phyloP scores from a whole-genome alignment of 257 asterid genomes.

The Paraleonurus japonicus region DNA sequence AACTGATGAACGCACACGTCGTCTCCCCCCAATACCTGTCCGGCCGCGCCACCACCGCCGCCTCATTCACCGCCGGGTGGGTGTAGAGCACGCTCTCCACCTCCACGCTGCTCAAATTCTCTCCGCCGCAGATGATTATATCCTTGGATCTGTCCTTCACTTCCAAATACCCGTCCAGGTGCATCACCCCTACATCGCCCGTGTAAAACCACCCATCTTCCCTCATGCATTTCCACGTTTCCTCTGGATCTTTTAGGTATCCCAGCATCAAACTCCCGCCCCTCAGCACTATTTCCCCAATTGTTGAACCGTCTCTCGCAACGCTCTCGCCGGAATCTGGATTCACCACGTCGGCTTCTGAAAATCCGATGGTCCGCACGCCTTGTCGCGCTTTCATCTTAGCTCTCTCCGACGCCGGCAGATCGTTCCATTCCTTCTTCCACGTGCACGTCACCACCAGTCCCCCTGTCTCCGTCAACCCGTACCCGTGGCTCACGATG shows the following conservation, averaged over 20 bases:
- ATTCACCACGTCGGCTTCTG: constrained; percentile 39
- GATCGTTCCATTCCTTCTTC: constrained; percentile 36
- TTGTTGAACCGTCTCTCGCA: constrained; percentile 27
- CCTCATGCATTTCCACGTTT: constrained; percentile 39
- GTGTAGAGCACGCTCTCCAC: constrained; percentile 46
- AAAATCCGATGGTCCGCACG: constrained; percentile 27
- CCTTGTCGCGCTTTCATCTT: constrained; percentile 45
- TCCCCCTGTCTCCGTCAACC: constrained; percentile 50
- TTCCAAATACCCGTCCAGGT: constrained; percentile 50
- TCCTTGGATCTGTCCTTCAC: constrained; percentile 49
- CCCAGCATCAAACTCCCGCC: constrained; percentile 50
- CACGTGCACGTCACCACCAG: constrained; percentile 41
- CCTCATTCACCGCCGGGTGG: constrained; percentile 51
- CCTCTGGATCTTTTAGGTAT: constrained; percentile 42
- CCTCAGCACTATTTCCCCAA: constrained; percentile 50
- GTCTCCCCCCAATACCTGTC: constrained; percentile 56
- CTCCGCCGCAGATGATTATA: constrained; percentile 51
- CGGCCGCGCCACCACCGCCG: constrained; percentile 56
- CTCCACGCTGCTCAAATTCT: constrained; percentile 59
- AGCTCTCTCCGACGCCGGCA: constrained; percentile 28
- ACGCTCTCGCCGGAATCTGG: constrained; percentile 34
- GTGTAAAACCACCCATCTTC: constrained; percentile 52
- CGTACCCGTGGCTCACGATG: constrained; percentile 42
- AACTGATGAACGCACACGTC: constrained; percentile 48
- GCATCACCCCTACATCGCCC: constrained; percentile 55